Conservation (phyloP, 1,139 yeast species). For the Blastobotrys persicus region DNA sequence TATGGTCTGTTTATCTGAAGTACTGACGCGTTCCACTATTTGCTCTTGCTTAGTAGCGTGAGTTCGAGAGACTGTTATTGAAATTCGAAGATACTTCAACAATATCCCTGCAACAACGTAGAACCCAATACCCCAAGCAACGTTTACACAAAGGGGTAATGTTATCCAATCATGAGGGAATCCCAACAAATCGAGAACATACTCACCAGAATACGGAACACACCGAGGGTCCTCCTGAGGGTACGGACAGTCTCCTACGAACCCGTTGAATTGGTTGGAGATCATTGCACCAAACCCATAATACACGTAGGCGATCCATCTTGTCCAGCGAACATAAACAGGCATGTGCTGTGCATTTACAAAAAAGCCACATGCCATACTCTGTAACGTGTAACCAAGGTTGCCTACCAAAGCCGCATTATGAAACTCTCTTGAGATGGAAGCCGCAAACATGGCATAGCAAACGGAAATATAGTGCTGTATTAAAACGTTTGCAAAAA, state of each 20-base stretch:
- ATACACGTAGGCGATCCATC: slow-evolving; percentile 73
- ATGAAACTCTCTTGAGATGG: slow-evolving; percentile 62
- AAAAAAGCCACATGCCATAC: slow-evolving; percentile 79
- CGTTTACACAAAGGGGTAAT: slow-evolving; percentile 58
- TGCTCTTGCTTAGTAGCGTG: slow-evolving; percentile 18
- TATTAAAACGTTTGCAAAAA: slow-evolving; percentile 57
- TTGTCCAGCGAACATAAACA: slow-evolving; percentile 82
- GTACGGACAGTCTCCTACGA: slow-evolving; percentile 57
- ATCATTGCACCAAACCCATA: slow-evolving; percentile 69
- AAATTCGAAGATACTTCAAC: slow-evolving; percentile 46
- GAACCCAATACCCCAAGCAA: slow-evolving; percentile 61
- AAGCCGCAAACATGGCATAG: slow-evolving; percentile 55
- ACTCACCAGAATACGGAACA: slow-evolving; percentile 47
- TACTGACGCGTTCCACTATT: slow-evolving; percentile 7
- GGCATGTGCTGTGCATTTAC: slow-evolving; percentile 75
- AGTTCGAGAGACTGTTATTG: slow-evolving; percentile 48
- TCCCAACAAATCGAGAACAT: slow-evolving; percentile 57
- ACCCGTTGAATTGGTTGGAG: slow-evolving; percentile 64
- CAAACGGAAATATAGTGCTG: slow-evolving; percentile 57
- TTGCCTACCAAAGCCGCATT: slow-evolving; percentile 63
- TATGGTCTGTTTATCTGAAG: slow-evolving; percentile 1
- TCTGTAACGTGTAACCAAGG: slow-evolving; percentile 65
- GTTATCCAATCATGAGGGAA: slow-evolving; percentile 61
- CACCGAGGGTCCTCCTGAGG: slow-evolving; percentile 44
- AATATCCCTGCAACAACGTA: slow-evolving; percentile 48